Evolutionary conservation across 805 yeast genomes (phyloP).

Genomic region (Candida pseudoglaebosa): DNA sequence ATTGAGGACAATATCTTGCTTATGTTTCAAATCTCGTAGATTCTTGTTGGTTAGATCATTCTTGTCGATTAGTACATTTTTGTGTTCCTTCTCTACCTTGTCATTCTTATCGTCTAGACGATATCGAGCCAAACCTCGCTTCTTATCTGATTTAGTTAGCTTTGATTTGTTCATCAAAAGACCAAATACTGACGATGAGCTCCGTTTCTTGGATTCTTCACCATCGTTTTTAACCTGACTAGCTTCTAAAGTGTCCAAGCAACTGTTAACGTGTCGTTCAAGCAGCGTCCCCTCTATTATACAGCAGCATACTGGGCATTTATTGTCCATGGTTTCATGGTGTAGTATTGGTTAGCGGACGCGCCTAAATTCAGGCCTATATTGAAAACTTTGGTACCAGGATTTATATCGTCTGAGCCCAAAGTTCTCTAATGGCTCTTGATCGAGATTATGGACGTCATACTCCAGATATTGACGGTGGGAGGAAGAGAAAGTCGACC

Average conservation of each 20-base stretch:
- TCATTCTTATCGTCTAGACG: too few relatives aligned
- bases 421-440: too few relatives aligned
- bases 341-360: background rate
- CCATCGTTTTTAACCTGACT: background rate
- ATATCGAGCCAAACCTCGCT: too few relatives aligned
- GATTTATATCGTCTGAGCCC: too few relatives aligned
- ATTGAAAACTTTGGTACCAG: background rate
- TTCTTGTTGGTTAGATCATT: too few relatives aligned
- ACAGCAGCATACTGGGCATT: slow-evolving; percentile 37
- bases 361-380: background rate
- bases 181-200: background rate
- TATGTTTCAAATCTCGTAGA: too few relatives aligned
- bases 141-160: slow-evolving; percentile 6
- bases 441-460: background rate
- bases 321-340: slow-evolving; percentile 10
- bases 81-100: background rate
- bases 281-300: slow-evolving; percentile 19
- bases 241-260: slow-evolving; percentile 32
- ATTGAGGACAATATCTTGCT: too few relatives aligned
- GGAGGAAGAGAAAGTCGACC: background rate
- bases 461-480: background rate
- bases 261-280: slow-evolving; percentile 38
- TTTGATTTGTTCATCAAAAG: slow-evolving; percentile 1
- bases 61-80: too few relatives aligned
- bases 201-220: background rate